Percentiles rank a stretch among this genome's conserved stretches.
Evolutionary conservation across 345 rosid genomes (phyloP).

Genomic region (Brassica cretica): DNA sequence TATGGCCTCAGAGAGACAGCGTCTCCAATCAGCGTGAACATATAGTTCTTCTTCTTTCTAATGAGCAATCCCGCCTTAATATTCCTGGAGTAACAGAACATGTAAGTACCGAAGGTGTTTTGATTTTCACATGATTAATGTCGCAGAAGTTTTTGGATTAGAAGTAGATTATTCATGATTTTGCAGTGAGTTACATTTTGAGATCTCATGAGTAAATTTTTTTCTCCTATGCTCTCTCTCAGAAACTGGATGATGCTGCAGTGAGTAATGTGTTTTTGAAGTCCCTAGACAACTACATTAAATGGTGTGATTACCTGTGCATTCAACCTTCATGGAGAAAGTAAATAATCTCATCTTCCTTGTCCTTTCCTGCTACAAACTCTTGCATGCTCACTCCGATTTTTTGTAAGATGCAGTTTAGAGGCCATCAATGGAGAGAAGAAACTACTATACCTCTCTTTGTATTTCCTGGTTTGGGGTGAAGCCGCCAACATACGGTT

Average conservation of each 20-base stretch:
- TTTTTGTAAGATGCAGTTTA: conserved; percentile 53
- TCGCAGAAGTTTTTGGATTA: not conserved
- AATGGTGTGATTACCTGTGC: conserved; percentile 87
- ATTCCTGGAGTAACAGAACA: conserved; percentile 69
- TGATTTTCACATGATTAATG: conserved; percentile 14
- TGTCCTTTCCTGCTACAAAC: conserved; percentile 27
- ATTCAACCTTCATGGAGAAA: conserved; percentile 86
- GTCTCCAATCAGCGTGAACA: conserved; percentile 96
- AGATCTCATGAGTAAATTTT: not conserved
- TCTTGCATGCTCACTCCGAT: conserved; percentile 23
- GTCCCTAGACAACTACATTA: conserved; percentile 85
- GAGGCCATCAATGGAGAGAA: conserved; percentile 77
- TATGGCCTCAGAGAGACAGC: conserved; percentile 72
- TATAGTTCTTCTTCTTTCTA: conserved; percentile 82
- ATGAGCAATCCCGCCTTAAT: conserved; percentile 84
- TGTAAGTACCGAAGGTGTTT: conserved; percentile 47
- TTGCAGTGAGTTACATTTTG: conserved; percentile 2
- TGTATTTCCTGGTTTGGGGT: conserved; percentile 93
- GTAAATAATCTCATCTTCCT: conserved; percentile 44
- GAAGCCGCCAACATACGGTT: conserved; percentile 85
- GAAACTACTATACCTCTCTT: conserved; percentile 71
- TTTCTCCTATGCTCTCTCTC: conserved; percentile 22
- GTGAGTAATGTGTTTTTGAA: conserved; percentile 69
- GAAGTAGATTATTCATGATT: not conserved
- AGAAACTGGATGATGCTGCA: conserved; percentile 83